Percentiles rank a stretch among this genome's conserved stretches.
Conservation (phyloP, 805 yeast genomes). For the Grigorovia transvaalensis region DNA sequence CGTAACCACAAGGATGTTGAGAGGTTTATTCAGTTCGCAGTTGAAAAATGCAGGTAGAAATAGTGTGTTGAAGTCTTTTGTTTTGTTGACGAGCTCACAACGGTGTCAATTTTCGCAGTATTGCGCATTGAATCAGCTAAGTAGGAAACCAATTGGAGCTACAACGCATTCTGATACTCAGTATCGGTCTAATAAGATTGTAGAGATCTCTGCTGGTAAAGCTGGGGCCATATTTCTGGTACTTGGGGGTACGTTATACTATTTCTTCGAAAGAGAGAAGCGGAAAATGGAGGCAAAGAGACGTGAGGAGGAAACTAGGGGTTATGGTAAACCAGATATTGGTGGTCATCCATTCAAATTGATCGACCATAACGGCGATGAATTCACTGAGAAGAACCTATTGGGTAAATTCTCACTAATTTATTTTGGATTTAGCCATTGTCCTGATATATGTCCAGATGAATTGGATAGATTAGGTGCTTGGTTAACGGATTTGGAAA, state of each 20-base stretch:
- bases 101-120: neutral
- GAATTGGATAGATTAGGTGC: conserved; percentile 85
- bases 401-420: conserved; percentile 70
- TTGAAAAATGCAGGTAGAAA: no score
- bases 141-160: conserved; percentile 70
- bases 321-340: conserved; percentile 82
- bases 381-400: conserved; percentile 69
- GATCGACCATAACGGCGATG: conserved; percentile 56
- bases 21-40: no score
- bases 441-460: conserved; percentile 98
- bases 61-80: no score
- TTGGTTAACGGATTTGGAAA: conserved; percentile 49
- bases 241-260: conserved; percentile 64
- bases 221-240: conserved; percentile 57
- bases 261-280: conserved; percentile 66
- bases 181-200: conserved; percentile 31
- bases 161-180: conserved; percentile 15
- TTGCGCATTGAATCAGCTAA: conserved; percentile 38
- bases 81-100: neutral
- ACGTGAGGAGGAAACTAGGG: conserved; percentile 76
- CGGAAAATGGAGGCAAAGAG: conserved; percentile 60
- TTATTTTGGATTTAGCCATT: conserved; percentile 95
- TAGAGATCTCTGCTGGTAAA: conserved; percentile 80
- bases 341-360: conserved; percentile 90
- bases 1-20: no score